These are phyloP conservation scores for Lepiota venenata DNA, from an alignment of 768 basidiomycete genomes.

Conservation along the genomic window DNA sequence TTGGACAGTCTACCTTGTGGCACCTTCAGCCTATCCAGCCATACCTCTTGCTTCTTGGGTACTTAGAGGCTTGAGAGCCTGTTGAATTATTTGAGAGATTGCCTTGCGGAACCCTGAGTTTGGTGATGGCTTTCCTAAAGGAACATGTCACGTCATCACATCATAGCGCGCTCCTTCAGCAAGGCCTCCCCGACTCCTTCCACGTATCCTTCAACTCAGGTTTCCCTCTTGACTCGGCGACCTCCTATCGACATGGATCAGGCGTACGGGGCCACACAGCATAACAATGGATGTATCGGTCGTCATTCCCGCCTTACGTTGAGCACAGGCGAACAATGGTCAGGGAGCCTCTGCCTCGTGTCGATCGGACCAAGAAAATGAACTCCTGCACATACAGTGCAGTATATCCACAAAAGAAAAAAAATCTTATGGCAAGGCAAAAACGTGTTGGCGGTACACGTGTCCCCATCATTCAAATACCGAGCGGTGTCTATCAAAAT, in stretches of 20 bases:
- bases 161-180: too few relatives aligned
- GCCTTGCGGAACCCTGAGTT: too few relatives aligned
- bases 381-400: too few relatives aligned
- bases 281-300: background rate
- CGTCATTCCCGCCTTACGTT: constrained; percentile 1
- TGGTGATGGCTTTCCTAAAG: too few relatives aligned
- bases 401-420: background rate
- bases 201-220: background rate
- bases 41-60: too few relatives aligned
- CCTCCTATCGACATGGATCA: background rate
- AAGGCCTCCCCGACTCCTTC: too few relatives aligned
- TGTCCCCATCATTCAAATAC: constrained; percentile 24
- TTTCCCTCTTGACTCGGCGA: background rate
- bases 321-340: constrained; percentile 1
- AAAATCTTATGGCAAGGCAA: constrained; percentile 12
- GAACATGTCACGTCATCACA: too few relatives aligned
- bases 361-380: constrained; percentile 16
- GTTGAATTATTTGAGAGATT: too few relatives aligned
- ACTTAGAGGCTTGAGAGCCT: too few relatives aligned
- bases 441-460: constrained; percentile 27
- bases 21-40: too few relatives aligned
- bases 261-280: background rate
- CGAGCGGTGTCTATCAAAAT: constrained; percentile 28
- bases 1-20: too few relatives aligned
- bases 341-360: constrained; percentile 13